These are phyloP conservation scores for Trametopsis cervina DNA, from an alignment of 768 basidiomycete species.

Conservation along the genomic window DNA sequence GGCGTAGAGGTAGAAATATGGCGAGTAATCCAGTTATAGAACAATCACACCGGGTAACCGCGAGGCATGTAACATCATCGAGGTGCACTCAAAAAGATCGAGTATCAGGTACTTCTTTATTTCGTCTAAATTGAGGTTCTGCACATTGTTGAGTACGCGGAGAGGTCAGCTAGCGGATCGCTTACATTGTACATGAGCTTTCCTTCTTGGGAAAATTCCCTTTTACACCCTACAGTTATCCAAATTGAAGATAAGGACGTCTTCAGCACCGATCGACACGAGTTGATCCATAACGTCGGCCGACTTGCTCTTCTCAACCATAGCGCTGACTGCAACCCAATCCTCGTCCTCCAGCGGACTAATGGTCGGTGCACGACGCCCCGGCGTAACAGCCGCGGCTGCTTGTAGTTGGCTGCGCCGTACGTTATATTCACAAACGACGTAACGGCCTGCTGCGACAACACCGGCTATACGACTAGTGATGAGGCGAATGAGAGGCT, in stretches of 20 bases:
- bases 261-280: constrained; percentile 78
- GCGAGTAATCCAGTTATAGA: no score
- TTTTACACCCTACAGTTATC: constrained; percentile 87
- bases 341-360: constrained; percentile 72
- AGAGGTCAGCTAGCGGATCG: not conserved
- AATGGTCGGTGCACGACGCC: constrained; percentile 84
- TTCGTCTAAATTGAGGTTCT: no score
- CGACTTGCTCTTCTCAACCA: constrained; percentile 79
- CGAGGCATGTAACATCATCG: no score
- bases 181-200: not conserved
- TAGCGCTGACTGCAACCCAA: constrained; percentile 90
- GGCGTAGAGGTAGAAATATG: no score
- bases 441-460: constrained; percentile 79
- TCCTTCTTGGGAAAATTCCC: no score
- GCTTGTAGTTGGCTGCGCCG: constrained; percentile 50
- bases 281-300: constrained; percentile 89
- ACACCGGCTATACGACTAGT: constrained; percentile 89
- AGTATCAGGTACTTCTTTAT: no score
- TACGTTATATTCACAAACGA: constrained; percentile 91
- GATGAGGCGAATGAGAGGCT: constrained; percentile 68
- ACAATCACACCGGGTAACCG: no score
- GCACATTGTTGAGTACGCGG: not conserved
- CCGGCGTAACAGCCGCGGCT: constrained; percentile 76
- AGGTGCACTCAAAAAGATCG: no score
- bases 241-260: constrained; percentile 83